Evolutionary conservation across 1,284 basidiomycete genomes (phyloP), one percentile per base, ranked within the genome.

Genomic region (Leccinum griseonigrum): DNA sequence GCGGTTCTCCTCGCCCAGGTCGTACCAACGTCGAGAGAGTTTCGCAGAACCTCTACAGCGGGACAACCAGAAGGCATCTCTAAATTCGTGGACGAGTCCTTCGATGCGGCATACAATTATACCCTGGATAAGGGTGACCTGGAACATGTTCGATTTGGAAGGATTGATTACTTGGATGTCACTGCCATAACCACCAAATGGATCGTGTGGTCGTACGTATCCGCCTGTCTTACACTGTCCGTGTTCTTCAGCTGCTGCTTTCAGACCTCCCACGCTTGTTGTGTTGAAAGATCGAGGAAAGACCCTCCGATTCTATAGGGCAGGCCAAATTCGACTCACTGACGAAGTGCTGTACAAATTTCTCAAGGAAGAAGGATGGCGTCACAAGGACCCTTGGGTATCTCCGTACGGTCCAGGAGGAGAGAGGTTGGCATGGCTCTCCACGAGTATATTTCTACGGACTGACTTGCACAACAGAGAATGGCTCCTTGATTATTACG

Each of bases 91-190:
- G 91, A 93, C 74, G 70, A 84, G 40, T 76, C 84, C 48, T 92
- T 91, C 66, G 91, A 93, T 67, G 77, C 79, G 7, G 82, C 90
- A 3, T 92, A 80, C 72, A 89, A 91, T 71, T 75, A 81, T 61
- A 83, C 86, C 3, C 61, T 83, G 48, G 72, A 84, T 18, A 82
- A 80, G n/a, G 81, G 79, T 9, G 90, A 90, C 71, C 76, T 92
- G 29, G 84, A 84, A 1, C 72, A 91, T 69, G 83, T 93, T 56
- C 84, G 83, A 58, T 93, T 88, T 83, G 91, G 84, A 56, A 85
- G 91, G 61, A 86, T 93, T 61, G 90, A 93, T 76, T 93, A 93
- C 72, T 76, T 92, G 65, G 86, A 89, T 64, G 91, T 92, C 64
- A 93, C 91, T 3, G 76, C 79, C 58, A 73, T 93, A 65, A 93